Evolutionary conservation across 2,329 filamentous ascomycete genomes (phyloP), one percentile per base, ranked within the genome.

Genomic region (Fusarium sp.): DNA sequence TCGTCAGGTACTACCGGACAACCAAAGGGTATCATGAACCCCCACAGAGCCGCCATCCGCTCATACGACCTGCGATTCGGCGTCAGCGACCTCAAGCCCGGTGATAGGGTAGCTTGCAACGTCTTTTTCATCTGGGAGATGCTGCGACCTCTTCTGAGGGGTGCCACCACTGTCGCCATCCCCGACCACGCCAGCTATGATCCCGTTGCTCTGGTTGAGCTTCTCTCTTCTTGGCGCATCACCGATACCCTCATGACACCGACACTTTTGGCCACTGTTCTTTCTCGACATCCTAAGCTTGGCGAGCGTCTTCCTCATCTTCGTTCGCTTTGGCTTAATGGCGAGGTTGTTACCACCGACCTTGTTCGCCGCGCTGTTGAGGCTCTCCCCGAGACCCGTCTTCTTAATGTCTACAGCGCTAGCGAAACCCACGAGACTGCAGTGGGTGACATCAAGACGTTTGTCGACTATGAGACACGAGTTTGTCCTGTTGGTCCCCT

Each of bases 81-180:
- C 11, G 81, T 95, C 58, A 92, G 90, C 73, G 91, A 95, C 79
- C 84, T 94, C 4, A 83, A 87, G 20, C 91, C 91, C 0, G 93
- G 93, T 18, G 93, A 95, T 75, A 89, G 93, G 8, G 93, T 95
- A 13, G 93, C 93, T n/a, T 95, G 93, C 84, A 96, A 95, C 85
- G 93, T 95, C 68, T 96, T 95, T 82, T 96, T 96, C 79, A 88
- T 95, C 56, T 96, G 93, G 93, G 93, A 96, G 80, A 95, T 95
- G 66, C 82, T 96, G 64, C 92, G 93, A 6, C 93, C 93, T 10
- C 85, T 96, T 52, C 80, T 96, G 64, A 89, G 93, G 64, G 93
- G 93, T 75, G 93, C 93, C 4, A 94, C 93, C 0, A 92, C 94
- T 6, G 89, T 95, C 24, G 89, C 92, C 5, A 90, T 95, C 18